A percentile compares a stretch with the other conserved stretches of the same genome.
Conservation (phyloP, 192 early-diverging fungal genomes). For the Coemansia aciculifera region DNA sequence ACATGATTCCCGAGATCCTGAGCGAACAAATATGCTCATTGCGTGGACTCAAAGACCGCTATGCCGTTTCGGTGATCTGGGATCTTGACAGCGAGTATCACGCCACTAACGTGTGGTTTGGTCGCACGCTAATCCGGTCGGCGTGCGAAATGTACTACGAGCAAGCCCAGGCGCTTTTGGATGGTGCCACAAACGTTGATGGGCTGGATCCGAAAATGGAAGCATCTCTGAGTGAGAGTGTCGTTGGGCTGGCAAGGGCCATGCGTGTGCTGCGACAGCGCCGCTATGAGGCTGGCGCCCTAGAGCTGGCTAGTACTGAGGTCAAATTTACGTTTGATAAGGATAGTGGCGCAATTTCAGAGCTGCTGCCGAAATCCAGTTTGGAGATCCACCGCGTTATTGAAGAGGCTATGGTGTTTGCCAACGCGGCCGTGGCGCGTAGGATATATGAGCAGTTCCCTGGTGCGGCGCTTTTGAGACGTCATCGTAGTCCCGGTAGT, state of each 20-base stretch:
- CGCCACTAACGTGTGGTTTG: slow-evolving; percentile 65
- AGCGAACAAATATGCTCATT: slow-evolving; percentile 75
- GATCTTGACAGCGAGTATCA: slow-evolving; percentile 59
- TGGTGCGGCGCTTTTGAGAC: slow-evolving; percentile 64
- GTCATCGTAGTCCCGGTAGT: slow-evolving; percentile 64
- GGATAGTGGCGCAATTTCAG: slow-evolving; percentile 59
- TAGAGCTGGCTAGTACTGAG: slow-evolving; percentile 74
- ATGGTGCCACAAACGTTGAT: slow-evolving; percentile 54
- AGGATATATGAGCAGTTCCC: slow-evolving; percentile 59
- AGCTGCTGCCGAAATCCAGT: slow-evolving; percentile 64
- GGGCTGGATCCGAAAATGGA: slow-evolving; percentile 47
- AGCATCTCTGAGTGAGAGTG: slow-evolving; percentile 39
- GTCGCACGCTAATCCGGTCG: slow-evolving; percentile 72
- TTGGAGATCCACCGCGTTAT: slow-evolving; percentile 73
- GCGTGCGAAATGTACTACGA: slow-evolving; percentile 75
- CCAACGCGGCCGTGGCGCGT: slow-evolving; percentile 67
- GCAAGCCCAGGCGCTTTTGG: slow-evolving; percentile 71
- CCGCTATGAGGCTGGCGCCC: slow-evolving; percentile 60
- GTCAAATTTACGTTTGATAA: slow-evolving; percentile 71
- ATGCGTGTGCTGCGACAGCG: slow-evolving; percentile 60
- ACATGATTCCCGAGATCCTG: slow-evolving; percentile 75
- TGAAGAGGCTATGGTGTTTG: slow-evolving; percentile 81
- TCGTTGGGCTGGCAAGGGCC: slow-evolving; percentile 54
- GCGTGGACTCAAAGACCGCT: slow-evolving; percentile 65
- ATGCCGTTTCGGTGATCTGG: slow-evolving; percentile 75